These are phyloP conservation scores for Coemansia sp. DNA, from an alignment of 192 early-diverging fungal species.

Conservation along the genomic window DNA sequence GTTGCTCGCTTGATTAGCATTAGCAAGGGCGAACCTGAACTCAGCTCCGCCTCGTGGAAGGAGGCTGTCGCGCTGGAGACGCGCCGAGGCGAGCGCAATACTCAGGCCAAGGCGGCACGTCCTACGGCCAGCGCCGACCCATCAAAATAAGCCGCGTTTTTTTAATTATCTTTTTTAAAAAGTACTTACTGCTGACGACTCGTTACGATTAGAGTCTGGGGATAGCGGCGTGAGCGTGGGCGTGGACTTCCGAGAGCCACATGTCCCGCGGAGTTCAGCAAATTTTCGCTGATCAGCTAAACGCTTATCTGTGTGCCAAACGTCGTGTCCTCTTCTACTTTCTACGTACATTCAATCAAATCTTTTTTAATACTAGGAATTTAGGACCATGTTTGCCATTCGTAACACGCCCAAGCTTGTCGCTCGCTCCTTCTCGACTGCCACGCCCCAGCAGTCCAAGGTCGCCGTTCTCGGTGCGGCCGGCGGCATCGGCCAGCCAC, in stretches of 20 bases:
- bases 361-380: background rate
- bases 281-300: background rate
- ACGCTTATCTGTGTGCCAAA: background rate
- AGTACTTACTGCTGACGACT: background rate
- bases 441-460: slow-evolving; percentile 50
- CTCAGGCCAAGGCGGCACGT: background rate
- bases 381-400: slow-evolving; percentile 51
- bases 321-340: background rate
- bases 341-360: background rate
- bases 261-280: background rate
- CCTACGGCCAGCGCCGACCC: background rate
- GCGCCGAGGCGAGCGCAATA: slow-evolving; percentile 24
- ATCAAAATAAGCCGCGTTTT: background rate
- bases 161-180: background rate
- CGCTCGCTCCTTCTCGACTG: slow-evolving; percentile 56
- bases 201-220: background rate
- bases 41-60: slow-evolving; percentile 41
- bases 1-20: slow-evolving; percentile 50
- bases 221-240: slow-evolving; percentile 2
- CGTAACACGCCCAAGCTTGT: slow-evolving; percentile 45
- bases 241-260: background rate
- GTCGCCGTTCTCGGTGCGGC: slow-evolving; percentile 75
- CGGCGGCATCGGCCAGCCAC: slow-evolving; percentile 97
- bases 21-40: slow-evolving; percentile 39
- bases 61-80: slow-evolving; percentile 41